Evolutionary conservation across 1,284 basidiomycete genomes (phyloP), one percentile per base, ranked within the genome.

Genomic region (Testicularia cyperi): DNA sequence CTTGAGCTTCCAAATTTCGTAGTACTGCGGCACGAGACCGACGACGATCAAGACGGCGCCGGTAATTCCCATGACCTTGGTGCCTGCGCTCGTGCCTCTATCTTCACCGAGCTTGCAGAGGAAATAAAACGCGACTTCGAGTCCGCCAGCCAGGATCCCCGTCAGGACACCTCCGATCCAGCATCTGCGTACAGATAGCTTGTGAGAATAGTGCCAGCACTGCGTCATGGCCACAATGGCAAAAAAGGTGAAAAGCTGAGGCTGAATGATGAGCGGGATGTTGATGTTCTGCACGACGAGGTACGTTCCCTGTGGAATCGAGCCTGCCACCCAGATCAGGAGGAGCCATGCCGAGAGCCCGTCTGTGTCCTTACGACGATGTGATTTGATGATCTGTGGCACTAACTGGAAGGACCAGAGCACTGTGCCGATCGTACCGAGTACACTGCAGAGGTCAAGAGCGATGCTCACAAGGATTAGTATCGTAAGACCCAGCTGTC

Each of bases 291-390:
- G 84, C 0, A 84, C 79, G 35, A 89, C 81, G 20, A 79, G 80
- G 65, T 90, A 90, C 12, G 84, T 80, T n/a, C 86, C 87, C 15
- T 88, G 79, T 58, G 86, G 85, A 6, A 82, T 75, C 0, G 81
- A 81, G 0, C 85, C 80, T 8, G 83, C 64, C 1, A 82, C 84
- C 88, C 88, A 90, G 12, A 86, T 71, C 5, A 86, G 76, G 85
- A 88, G 83, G 25, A 91, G 81, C 72, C 79, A 84, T 13, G 81
- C 81, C 0, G 87, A 88, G 6, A 90, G 80, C 0, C 88, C 88
- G 19, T 84, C 80, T 0, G 86, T 88, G 23, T 83, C 83, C 69
- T 88, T 87, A 16, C 81, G 79, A n/a, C 84, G 81, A 78, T 83
- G 85, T 62, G 82, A 86, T 74, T 90, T 89, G 62, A 76, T 47